Base-by-base conservation (phyloP, 208 protist genomes). In the Porcisia hertigi region DNA sequence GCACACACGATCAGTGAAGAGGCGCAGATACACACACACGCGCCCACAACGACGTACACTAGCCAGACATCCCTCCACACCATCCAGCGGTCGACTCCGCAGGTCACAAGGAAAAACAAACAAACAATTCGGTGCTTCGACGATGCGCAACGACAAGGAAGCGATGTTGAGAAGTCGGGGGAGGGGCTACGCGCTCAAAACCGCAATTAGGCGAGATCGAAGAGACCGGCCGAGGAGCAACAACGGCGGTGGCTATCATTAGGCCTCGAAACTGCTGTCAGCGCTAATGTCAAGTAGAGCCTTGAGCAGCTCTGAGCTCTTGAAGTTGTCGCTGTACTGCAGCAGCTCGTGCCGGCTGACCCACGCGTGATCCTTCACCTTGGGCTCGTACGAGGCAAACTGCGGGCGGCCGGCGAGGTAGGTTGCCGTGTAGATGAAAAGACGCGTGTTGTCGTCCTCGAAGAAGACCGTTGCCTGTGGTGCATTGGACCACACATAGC, bases 401-500 rank as follows among this genome's bases (percentile, higher is more conserved):
- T 81, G 80, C n/a, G 92, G 92, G 49, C 90, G 59, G 52, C 92
- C 92, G 8, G 82, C 79, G 25, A 96, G 83, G 79, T 96, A 96
- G 11, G 87, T 90, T 14, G 85, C 86, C 6, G 81, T 20, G 80
- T 92, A 96, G 52, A 96, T 79, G 76, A 94, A 96, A 30, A 96
- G 79, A 0, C 77, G 86, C 23, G 83, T 83, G 34, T 81, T 83
- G 9, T 87, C 81, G 14, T 82, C 69, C n/a, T 47, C 41, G 20
- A 81, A 5, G 43, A 75, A 63, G n/a, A 93, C 80, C 16, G 87
- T 91, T 39, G 86, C 90, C 76, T 94, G 89, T 52, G 92, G 92
- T 0, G 89, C 92, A 65, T 94, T 94, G n/a, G 89, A 94, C 90
- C 92, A 96, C 8, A 91, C 52, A 74, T 91, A 94, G 75, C 78